Conservation (phyloP, 2,329 filamentous ascomycete genomes). For the Juglanconis sp. region DNA sequence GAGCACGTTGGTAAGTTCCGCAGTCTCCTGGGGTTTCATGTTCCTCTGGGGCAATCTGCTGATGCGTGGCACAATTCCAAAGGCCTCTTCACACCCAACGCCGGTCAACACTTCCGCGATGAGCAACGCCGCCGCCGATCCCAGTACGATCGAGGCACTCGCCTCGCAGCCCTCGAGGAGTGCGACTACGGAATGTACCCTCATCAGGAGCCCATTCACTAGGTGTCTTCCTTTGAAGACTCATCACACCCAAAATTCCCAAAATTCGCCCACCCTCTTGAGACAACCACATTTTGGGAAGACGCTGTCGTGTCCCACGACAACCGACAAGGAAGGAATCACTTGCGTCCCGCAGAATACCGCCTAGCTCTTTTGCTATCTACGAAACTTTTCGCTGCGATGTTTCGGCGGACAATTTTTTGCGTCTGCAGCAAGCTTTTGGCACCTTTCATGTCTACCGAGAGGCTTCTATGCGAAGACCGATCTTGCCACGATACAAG, state of each 20-base stretch:
- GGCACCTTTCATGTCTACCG: neutral
- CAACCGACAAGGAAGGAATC: neutral
- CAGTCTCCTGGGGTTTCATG: neutral
- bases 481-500: neutral
- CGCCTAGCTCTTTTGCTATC: slow-evolving; percentile 16
- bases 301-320: neutral
- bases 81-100: slow-evolving; percentile 79
- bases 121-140: slow-evolving; percentile 75
- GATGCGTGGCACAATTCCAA: neutral
- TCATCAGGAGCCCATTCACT: slow-evolving; percentile 27
- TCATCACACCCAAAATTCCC: neutral
- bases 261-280: neutral
- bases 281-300: neutral
- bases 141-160: slow-evolving; percentile 78
- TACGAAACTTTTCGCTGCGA: slow-evolving; percentile 7
- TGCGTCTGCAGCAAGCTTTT: slow-evolving; percentile 1
- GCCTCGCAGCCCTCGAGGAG: slow-evolving; percentile 65
- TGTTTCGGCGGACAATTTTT: slow-evolving; percentile 9
- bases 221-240: neutral
- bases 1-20: slow-evolving; percentile 69
- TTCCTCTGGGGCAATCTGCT: neutral
- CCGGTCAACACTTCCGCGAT: slow-evolving; percentile 68
- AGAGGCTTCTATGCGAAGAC: neutral
- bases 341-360: neutral
- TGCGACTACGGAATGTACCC: slow-evolving; percentile 46